phyloP scores from a whole-genome alignment of 306 rosid genomes.

The Luffa aegyptiaca region DNA sequence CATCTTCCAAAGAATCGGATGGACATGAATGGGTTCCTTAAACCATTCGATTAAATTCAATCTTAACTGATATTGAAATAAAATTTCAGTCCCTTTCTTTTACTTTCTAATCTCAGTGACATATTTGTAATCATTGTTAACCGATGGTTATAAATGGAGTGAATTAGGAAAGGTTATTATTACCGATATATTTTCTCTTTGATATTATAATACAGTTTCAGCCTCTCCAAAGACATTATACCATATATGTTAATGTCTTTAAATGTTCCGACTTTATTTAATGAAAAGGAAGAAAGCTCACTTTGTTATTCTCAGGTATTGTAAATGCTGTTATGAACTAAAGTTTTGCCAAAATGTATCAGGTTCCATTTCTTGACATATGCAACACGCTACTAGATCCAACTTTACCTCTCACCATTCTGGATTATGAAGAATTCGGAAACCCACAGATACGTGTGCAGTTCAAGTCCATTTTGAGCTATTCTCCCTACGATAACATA shows the following conservation, averaged over 20 bases:
- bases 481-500: slow-evolving; percentile 84
- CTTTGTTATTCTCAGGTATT: not conserved
- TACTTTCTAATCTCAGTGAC: not conserved
- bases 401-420: slow-evolving; percentile 68
- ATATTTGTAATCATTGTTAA: not conserved
- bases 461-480: slow-evolving; percentile 49
- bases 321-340: not conserved
- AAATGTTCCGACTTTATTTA: not conserved
- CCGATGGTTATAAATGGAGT: not conserved
- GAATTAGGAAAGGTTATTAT: not conserved
- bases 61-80: not conserved
- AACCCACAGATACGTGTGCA: slow-evolving; percentile 47
- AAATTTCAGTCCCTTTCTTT: not conserved
- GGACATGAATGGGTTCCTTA: not conserved
- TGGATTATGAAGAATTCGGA: slow-evolving; percentile 93
- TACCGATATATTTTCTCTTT: not conserved
- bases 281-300: not conserved
- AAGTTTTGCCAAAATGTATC: slow-evolving; percentile 16
- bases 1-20: not conserved
- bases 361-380: slow-evolving; percentile 95
- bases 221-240: not conserved
- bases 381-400: slow-evolving; percentile 91
- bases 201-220: not conserved
- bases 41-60: not conserved
- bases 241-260: not conserved